Evolutionary conservation across 306 rosid species (phyloP), one percentile per base, ranked within the genome.

Genomic region (Casuarina glauca): DNA sequence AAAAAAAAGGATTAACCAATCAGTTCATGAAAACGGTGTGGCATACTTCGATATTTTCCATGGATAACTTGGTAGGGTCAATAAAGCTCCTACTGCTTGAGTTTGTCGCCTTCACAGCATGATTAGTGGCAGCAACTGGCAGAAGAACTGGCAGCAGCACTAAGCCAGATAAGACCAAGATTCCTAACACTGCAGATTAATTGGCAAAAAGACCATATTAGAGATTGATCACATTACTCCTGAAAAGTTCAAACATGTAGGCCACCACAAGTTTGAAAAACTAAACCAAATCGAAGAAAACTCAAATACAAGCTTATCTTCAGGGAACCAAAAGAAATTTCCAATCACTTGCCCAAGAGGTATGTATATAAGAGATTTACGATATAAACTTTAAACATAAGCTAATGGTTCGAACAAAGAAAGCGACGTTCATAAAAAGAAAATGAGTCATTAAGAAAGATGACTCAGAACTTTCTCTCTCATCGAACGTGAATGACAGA

Each of bases 141-240:
- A 96, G 91, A 42, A 96, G 99, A 74, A 86, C 79, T 8, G 98
- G 97, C 55, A 96, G 87, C 86, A 96, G 90, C 68, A 93, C 70
- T 58, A 93, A 3, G 74, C 98, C 97, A 26, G 90, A 90, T 43
- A 89, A 20, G 63, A 89, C 80, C 68, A 93, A 82, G 81, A 96
- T 96, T 45, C 86, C 84, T 79, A 96, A 75, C 81, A 83, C 99
- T 96, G 43, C 72, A 83, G 70, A 81, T 19, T 50, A 81, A 81
- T 70, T 67, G 38, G n/a, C 77, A 67, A 55, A 74, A 66, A 26
- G 44, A 81, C 49, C 58, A 62, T 64, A 12, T 63, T 1, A 26
- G 45, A 41, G 35, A 35, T 63, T 43, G 46, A 41, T 16, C 1
- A 13, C 7, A 0, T n/a, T 6, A 3, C 48, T 16, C 13, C 49